Conservation (phyloP, 2,329 filamentous ascomycete genomes). For the Achaetomium macrosporum region DNA sequence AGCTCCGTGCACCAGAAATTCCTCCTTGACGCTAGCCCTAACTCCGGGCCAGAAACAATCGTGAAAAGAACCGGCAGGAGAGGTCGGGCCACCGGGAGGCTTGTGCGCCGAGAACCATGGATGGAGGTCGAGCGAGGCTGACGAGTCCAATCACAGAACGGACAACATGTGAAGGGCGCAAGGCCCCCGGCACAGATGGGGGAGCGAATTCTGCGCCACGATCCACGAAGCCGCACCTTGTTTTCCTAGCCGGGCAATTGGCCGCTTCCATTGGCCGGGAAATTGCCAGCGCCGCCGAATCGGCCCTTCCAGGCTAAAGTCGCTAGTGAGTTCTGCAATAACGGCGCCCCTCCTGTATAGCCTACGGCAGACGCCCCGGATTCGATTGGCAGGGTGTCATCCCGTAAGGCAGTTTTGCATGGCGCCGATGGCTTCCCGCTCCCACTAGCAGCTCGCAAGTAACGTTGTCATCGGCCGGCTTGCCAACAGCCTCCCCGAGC, state of each 20-base stretch:
- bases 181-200: background rate
- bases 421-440: conserved; percentile 19
- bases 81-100: background rate
- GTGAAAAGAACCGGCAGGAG: too few relatives aligned
- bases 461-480: conserved; percentile 10
- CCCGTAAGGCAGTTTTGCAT: conserved; percentile 26
- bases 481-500: conserved; percentile 4
- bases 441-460: conserved; percentile 15
- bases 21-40: background rate
- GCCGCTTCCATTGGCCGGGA: conserved; percentile 32
- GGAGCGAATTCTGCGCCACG: conserved; percentile 19
- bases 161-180: too few relatives aligned
- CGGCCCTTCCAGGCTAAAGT: conserved; percentile 41
- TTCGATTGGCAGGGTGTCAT: conserved; percentile 26
- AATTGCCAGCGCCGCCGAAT: conserved; percentile 32
- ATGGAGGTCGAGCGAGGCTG: background rate
- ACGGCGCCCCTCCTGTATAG: conserved; percentile 24
- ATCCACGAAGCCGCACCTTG: conserved; percentile 30
- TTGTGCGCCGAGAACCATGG: conserved; percentile 4
- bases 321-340: conserved; percentile 20
- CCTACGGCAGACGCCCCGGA: conserved; percentile 24
- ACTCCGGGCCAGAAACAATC: too few relatives aligned
- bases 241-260: conserved; percentile 27
- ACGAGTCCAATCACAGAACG: conserved; percentile 7
- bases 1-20: background rate